Percentiles rank a stretch among this genome's conserved stretches.
These are phyloP conservation scores for Amanita inopinata DNA, from an alignment of 768 basidiomycete species.

Conservation along the genomic window DNA sequence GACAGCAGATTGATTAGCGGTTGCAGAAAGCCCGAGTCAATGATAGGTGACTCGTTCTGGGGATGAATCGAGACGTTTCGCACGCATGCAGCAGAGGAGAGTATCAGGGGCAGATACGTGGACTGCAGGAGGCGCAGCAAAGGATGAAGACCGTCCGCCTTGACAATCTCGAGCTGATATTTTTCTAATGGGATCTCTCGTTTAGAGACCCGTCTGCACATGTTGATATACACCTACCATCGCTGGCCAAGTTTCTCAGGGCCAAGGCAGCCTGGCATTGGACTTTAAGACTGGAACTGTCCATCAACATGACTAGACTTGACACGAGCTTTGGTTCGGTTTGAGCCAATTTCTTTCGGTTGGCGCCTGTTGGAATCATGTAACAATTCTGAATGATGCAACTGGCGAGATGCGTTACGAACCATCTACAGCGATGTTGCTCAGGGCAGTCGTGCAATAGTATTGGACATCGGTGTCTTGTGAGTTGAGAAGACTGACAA, in stretches of 20 bases:
- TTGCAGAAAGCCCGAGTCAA: conserved; percentile 94
- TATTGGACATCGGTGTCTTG: conserved; percentile 99
- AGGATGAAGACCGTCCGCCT: conserved; percentile 84
- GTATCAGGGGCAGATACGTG: conserved; percentile 92
- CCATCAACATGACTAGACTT: conserved; percentile 93
- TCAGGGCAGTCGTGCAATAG: conserved; percentile 97
- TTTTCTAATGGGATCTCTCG: conserved; percentile 59
- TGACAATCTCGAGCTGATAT: conserved; percentile 98
- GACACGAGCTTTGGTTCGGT: conserved; percentile 92
- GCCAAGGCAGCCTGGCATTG: conserved; percentile 98
- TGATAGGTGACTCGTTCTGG: conserved; percentile 97
- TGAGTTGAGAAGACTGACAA: conserved; percentile 88
- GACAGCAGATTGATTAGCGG: conserved; percentile 93
- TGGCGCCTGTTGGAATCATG: conserved; percentile 43
- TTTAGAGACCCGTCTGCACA: conserved; percentile 3
- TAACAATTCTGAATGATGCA: conserved; percentile 5
- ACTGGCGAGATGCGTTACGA: conserved; percentile 4
- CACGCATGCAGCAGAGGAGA: conserved; percentile 96
- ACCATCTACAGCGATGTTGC: conserved; percentile 98
- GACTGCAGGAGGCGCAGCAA: conserved; percentile 92
- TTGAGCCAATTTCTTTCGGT: conserved; percentile 90
- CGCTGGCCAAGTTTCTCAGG: conserved; percentile 91
- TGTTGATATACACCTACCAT: conserved; percentile 46
- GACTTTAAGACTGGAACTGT: conserved; percentile 93
- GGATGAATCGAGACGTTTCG: conserved; percentile 99